Evolutionary conservation across 75 land plant species (phyloP), one percentile per base, ranked within the genome.

Genomic region (Adiantum capillusveneris): DNA sequence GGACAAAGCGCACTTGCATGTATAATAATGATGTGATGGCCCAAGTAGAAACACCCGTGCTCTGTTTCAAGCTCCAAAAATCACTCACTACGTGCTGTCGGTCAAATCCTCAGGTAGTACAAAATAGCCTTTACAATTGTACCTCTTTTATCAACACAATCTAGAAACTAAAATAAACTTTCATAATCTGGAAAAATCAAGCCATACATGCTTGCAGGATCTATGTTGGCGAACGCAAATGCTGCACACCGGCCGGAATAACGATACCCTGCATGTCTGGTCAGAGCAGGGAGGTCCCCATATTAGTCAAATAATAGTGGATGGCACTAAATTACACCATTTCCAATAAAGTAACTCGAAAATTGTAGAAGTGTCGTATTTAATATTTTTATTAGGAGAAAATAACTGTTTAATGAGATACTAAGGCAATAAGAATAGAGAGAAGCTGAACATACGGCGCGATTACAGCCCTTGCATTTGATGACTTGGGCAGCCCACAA

Each of bases 191-290:
- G 37, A 34, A 34, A n/a, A 22, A 17, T 31, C 7, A 54, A 20
- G 3, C 6, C 43, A 24, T 27, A 42, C 57, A 60, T 42, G 56
- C 43, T 18, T 46, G 50, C 50, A 46, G 50, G 98, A 57, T 94
- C 98, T 52, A 94, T 94, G 63, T 81, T 94, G 19, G 78, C 96
- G 75, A 89, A 94, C 37, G 98, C 96, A 80, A 65, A 89, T 1
- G 98, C 96, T 56, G 98, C 98, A 70, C 91, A 82, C 16, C 88
- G 85, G 14, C 98, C 98, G 17, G 98, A 94, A 65, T 94, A 94
- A 6, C 97, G 85, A 56, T 94, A 94, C 46, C 98, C 98, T 43
- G 98, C 98, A 77, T 94, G 98, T 64, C 98, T 94, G 80, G 13
- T 22, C 13, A 12, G 16, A 25, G 19, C 2, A 34, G 37, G 11